phyloP scores from a whole-genome alignment of 495 filamentous ascomycete genomes.

The Clohesyomyces aquaticus region DNA sequence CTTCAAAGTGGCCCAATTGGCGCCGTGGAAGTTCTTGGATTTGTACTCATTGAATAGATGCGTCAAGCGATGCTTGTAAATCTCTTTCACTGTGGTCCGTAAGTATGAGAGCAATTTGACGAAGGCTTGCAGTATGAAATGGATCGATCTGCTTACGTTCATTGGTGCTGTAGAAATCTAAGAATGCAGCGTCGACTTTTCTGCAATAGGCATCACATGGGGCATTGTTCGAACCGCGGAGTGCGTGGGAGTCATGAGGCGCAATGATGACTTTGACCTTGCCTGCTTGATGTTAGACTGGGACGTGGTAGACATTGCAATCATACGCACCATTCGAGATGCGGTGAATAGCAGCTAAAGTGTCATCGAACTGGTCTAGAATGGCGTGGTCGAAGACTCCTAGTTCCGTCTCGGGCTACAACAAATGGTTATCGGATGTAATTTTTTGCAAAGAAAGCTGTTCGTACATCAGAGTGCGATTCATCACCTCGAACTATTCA shows the following conservation, averaged over 20 bases:
- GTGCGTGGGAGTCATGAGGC: slow-evolving; percentile 37
- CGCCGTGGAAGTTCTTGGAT: slow-evolving; percentile 37
- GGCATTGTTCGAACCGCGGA: slow-evolving; percentile 28
- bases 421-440: background rate
- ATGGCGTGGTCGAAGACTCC: slow-evolving; percentile 28
- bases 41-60: slow-evolving; percentile 32
- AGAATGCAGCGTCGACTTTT: slow-evolving; percentile 25
- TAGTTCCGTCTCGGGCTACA: slow-evolving; percentile 30
- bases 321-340: slow-evolving; percentile 33
- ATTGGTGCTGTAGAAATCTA: slow-evolving; percentile 37
- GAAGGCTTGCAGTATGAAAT: background rate
- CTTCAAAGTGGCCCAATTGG: slow-evolving; percentile 28
- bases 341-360: slow-evolving; percentile 32
- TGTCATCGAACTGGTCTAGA: slow-evolving; percentile 37
- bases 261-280: slow-evolving; percentile 39
- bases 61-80: slow-evolving; percentile 32
- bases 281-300: slow-evolving; percentile 17
- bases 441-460: background rate
- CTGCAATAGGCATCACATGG: slow-evolving; percentile 39
- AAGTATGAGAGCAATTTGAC: slow-evolving; percentile 2
- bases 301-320: background rate
- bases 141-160: slow-evolving; percentile 11
- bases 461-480: slow-evolving; percentile 29
- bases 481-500: slow-evolving; percentile 15
- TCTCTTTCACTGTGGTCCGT: slow-evolving; percentile 15